Conservation (phyloP, 2,329 filamentous ascomycete genomes). For the Arthrinium phaeospermum region DNA sequence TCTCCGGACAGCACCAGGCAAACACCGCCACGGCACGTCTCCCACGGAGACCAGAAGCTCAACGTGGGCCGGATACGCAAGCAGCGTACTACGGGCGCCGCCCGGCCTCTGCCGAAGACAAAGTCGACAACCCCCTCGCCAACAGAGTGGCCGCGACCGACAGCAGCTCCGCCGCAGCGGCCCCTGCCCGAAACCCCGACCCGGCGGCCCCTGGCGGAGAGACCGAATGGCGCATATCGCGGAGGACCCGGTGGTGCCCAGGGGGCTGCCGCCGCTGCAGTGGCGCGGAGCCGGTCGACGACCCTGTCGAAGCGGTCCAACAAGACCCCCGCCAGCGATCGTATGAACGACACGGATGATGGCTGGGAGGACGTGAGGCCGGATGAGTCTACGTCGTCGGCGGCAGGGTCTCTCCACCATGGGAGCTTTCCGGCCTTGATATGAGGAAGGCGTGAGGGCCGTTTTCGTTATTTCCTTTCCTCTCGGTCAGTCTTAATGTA, state of each 20-base stretch:
- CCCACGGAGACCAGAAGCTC: neutral
- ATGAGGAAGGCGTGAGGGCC: neutral
- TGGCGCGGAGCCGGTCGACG: neutral
- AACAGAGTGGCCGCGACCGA: constrained; percentile 19
- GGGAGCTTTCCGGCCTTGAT: constrained; percentile 22
- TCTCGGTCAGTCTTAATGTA: neutral
- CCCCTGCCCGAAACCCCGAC: constrained; percentile 22
- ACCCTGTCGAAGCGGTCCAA: constrained; percentile 11
- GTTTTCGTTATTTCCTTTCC: neutral
- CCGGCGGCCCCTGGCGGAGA: constrained; percentile 19
- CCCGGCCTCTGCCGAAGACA: neutral
- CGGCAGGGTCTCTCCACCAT: neutral
- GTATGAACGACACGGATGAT: constrained; percentile 20
- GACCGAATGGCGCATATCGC: constrained; percentile 14
- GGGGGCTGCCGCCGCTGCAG: too few species aligned
- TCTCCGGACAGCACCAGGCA: neutral
- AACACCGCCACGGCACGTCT: neutral
- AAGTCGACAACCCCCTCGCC: neutral
- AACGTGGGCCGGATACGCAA: neutral
- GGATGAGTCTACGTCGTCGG: neutral
- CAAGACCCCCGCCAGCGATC: constrained; percentile 17
- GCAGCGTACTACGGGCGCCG: neutral
- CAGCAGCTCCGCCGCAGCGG: neutral
- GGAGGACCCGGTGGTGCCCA: neutral
- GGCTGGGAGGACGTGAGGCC: constrained; percentile 24